Evolutionary conservation across 148 eudicot species (phyloP), one percentile per base, ranked within the genome.

Genomic region (Vaccinium macrocarpon): DNA sequence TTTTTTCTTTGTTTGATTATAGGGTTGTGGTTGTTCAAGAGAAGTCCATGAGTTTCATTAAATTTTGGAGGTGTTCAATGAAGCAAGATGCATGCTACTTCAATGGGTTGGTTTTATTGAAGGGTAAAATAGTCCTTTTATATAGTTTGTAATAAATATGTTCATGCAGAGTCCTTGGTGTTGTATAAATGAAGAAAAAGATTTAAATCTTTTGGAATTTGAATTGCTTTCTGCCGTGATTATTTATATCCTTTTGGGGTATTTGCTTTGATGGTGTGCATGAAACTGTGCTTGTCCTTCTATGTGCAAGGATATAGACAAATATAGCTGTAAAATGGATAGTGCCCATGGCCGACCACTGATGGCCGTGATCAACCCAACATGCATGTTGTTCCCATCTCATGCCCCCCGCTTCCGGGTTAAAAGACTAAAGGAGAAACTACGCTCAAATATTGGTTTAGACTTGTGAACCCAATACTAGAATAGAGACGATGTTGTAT

Each of bases 1-100:
- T 29, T 10, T 12, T 79, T 84, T 86, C 18, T 78, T 0, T 79
- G 0, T 48, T 80, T 81, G 70, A 27, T 64, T 57, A 18, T 51
- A 59, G 62, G 59, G 64, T 16, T 71, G 85, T 29, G 55, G 80
- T 78, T 66, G 70, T 83, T 90, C 91, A 92, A 90, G 91, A 85
- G 88, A 88, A 85, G 81, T 86, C 88, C 91, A 93, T 90, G 96
- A 89, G 81, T 90, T 88, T 85, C 93, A 89, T 94, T 86, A 89
- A 94, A 83, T 78, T 78, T 86, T 81, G 85, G 86, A 78, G 88
- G 66, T 50, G 80, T 80, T 73, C 80, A 49, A 49, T 15, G 10
- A 53, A 12, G 71, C 7, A 29, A 51, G 21, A 66, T 52, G 59
- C 52, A 27, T 68, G 74, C 52, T 32, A 52, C 27, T 51, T 57